Evolutionary conservation across 768 basidiomycete genomes (phyloP), one percentile per base, ranked within the genome.

Genomic region (Cyclocybe aegerita): DNA sequence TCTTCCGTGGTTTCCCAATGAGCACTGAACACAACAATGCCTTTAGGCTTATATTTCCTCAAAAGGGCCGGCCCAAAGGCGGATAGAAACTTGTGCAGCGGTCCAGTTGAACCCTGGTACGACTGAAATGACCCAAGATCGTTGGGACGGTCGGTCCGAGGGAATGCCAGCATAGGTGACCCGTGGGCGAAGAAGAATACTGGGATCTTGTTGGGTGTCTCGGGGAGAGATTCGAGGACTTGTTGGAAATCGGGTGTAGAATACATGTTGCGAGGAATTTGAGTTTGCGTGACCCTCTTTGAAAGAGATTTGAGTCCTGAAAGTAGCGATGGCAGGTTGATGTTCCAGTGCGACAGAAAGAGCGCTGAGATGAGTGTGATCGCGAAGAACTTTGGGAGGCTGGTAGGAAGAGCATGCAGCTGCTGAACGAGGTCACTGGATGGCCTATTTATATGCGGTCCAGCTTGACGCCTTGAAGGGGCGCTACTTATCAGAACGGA

Each of bases 11-110:
- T 85, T 62, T 92, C 89, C 87, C 87, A 91, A 60, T 91, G 90
- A 9, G 90, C 89, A 54, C 85, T 88, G 70, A 90, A 89, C 1
- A 90, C 87, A 4, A 91, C 79, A 46, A 90, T 85, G n/a, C 79
- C 88, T 60, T 82, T 85, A 2, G 88, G 88, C 41, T 81, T 73
- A 66, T 92, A 92, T 64, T 89, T 90, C 49, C 78, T 60, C 37
- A 89, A 58, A 29, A 90, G 62, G 0, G 71, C 72, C 1, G 82
- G 81, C 0, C 88, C 88, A 66, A 90, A 88, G 49, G 83, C 72
- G 39, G 68, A 71, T 56, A 90, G 65, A 63, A 90, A 91, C 9
- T 60, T 58, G 1, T 78, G 79, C 12, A 88, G 69, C 1, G 78
- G 75, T 0, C 85, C 82, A 4, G 68, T 69, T 6, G 79, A 75